These are phyloP conservation scores for Daldinia bambusicola DNA, from an alignment of 495 filamentous ascomycete species.

Conservation along the genomic window DNA sequence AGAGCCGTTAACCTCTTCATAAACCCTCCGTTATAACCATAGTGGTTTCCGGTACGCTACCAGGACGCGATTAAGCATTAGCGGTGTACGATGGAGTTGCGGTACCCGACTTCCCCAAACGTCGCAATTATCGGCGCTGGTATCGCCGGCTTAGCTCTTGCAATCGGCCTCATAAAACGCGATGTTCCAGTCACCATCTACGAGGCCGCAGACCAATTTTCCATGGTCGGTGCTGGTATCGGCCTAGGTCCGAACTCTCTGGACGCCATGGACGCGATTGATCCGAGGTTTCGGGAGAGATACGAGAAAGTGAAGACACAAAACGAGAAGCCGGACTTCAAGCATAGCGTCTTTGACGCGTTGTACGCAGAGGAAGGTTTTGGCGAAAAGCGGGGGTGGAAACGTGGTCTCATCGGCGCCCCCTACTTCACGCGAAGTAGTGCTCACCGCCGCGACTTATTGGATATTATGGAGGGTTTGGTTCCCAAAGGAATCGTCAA, in stretches of 20 bases:
- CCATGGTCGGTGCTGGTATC: slow-evolving; percentile 60
- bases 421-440: slow-evolving; percentile 43
- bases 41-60: neutral
- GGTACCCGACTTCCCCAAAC: slow-evolving; percentile 2
- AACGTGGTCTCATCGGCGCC: slow-evolving; percentile 39
- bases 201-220: slow-evolving; percentile 56
- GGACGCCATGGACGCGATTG: slow-evolving; percentile 57
- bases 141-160: slow-evolving; percentile 60
- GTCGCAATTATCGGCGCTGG: slow-evolving; percentile 63
- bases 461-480: slow-evolving; percentile 46
- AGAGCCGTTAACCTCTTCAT: neutral
- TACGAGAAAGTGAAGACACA: slow-evolving; percentile 39
- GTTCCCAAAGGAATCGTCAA: slow-evolving; percentile 47
- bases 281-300: slow-evolving; percentile 46
- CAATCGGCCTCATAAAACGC: slow-evolving; percentile 59
- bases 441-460: slow-evolving; percentile 42
- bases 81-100: slow-evolving; percentile 4
- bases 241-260: slow-evolving; percentile 58
- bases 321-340: slow-evolving; percentile 40
- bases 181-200: slow-evolving; percentile 57
- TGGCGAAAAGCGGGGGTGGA: slow-evolving; percentile 41
- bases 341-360: slow-evolving; percentile 40
- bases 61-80: no score
- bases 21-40: neutral
- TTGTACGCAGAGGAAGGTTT: slow-evolving; percentile 42